Percentiles rank a stretch among this genome's conserved stretches.
Evolutionary conservation across 129 eudicot genomes (phyloP).

Genomic region (Rutidosis leptorrhynchoides): DNA sequence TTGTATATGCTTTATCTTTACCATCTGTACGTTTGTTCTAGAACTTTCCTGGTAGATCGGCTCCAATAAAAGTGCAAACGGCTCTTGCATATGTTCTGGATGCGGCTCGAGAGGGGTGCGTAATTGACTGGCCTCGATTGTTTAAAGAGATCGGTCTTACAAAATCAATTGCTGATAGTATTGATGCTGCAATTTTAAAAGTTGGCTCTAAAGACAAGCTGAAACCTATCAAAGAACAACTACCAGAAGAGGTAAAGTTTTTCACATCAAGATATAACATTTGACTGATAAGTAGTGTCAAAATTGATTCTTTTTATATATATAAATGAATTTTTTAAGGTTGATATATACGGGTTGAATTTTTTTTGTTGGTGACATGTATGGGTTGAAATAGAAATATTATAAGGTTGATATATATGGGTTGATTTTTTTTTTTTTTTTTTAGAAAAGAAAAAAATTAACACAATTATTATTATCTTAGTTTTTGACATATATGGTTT

Average conservation of each 20-base stretch:
- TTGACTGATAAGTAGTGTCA: not conserved
- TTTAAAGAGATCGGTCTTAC: conserved; percentile 60
- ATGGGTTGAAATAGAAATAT: no score
- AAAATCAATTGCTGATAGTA: conserved; percentile 33
- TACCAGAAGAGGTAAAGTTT: conserved; percentile 77
- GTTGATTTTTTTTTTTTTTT: no score
- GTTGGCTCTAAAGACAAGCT: conserved; percentile 80
- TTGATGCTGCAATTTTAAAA: conserved; percentile 52
- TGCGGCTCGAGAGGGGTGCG: conserved; percentile 74
- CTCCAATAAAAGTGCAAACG: conserved; percentile 72
- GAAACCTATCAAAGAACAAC: conserved; percentile 75
- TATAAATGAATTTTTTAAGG: no score
- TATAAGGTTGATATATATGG: no score
- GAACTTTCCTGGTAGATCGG: conserved; percentile 78
- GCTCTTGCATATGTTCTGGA: conserved; percentile 66
- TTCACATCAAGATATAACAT: not conserved
- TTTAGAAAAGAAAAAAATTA: no score
- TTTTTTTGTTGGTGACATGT: no score
- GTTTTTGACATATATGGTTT: conserved; percentile 2
- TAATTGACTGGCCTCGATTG: conserved; percentile 53
- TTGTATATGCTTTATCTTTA: conserved; percentile 10
- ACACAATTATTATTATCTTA: no score
- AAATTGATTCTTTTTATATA: not conserved
- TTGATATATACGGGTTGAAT: no score
- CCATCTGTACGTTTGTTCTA: conserved; percentile 23